Evolutionary conservation across 2,329 filamentous ascomycete genomes (phyloP).

Genomic region (Aspergillus nomiae): DNA sequence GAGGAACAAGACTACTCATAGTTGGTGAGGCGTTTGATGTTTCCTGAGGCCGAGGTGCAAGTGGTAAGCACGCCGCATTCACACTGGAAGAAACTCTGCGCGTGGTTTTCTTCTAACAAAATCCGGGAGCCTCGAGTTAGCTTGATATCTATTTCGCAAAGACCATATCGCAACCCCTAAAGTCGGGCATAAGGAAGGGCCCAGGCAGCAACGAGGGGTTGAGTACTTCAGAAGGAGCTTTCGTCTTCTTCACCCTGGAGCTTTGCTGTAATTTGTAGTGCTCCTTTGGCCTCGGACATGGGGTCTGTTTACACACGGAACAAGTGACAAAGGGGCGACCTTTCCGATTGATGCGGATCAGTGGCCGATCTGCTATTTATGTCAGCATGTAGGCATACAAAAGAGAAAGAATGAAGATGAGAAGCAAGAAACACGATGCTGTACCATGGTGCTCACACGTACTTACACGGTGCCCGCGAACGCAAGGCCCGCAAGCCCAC

Average conservation of each 20-base stretch:
- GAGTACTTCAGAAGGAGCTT: neutral
- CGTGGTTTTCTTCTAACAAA: neutral
- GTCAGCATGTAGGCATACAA: neutral
- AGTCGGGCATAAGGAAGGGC: neutral
- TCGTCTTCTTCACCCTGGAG: neutral
- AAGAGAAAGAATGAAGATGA: neutral
- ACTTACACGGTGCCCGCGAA: neutral
- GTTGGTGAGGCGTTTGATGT: neutral
- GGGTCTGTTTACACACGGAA: neutral
- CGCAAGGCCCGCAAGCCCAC: neutral
- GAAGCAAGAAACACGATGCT: neutral
- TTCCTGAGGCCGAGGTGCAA: neutral
- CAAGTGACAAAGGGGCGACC: neutral
- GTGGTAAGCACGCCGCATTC: neutral
- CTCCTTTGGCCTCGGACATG: neutral
- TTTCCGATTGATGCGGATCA: neutral
- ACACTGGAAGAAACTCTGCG: neutral
- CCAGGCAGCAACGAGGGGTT: neutral
- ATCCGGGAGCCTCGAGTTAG: neutral
- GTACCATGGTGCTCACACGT: neutral
- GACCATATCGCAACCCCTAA: neutral
- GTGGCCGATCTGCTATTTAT: neutral
- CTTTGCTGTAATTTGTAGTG: neutral
- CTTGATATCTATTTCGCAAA: no score
- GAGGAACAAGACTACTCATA: no score